Conservation (phyloP, 441 rosid genomes). For the Mallotus japonicus region DNA sequence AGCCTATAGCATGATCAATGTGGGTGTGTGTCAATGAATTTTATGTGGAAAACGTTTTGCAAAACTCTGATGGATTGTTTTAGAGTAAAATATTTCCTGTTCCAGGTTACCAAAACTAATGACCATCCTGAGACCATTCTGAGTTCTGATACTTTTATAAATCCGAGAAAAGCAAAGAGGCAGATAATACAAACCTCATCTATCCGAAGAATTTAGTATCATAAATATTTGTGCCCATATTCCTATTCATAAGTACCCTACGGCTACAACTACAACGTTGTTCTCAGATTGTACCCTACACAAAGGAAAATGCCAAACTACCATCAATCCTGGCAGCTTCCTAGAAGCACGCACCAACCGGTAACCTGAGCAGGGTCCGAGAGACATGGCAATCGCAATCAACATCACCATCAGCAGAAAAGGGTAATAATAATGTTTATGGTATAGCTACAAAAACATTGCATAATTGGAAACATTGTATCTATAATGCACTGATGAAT, state of each 20-base stretch:
- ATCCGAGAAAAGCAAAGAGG: neutral
- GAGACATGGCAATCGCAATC: neutral
- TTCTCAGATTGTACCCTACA: neutral
- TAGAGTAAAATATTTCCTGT: too few relatives aligned
- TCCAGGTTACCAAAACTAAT: too few relatives aligned
- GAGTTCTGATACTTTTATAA: too few relatives aligned
- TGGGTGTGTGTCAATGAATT: neutral
- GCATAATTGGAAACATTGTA: neutral
- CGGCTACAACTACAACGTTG: neutral
- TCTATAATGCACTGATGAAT: neutral
- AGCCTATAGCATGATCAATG: neutral
- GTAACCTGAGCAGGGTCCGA: constrained; percentile 4
- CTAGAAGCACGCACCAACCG: constrained; percentile 14
- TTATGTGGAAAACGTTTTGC: neutral
- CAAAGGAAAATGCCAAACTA: constrained; percentile 3
- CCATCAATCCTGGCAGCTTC: constrained; percentile 11
- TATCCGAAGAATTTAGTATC: neutral
- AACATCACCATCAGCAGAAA: constrained; percentile 15
- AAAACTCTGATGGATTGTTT: too few relatives aligned
- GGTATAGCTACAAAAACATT: neutral
- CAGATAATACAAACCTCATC: neutral
- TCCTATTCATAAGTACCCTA: neutral
- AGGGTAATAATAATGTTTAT: neutral
- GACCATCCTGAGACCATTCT: too few relatives aligned
- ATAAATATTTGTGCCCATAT: neutral